These are phyloP conservation scores for Rhizopogon rudus DNA, from an alignment of 768 basidiomycete species.

Conservation along the genomic window DNA sequence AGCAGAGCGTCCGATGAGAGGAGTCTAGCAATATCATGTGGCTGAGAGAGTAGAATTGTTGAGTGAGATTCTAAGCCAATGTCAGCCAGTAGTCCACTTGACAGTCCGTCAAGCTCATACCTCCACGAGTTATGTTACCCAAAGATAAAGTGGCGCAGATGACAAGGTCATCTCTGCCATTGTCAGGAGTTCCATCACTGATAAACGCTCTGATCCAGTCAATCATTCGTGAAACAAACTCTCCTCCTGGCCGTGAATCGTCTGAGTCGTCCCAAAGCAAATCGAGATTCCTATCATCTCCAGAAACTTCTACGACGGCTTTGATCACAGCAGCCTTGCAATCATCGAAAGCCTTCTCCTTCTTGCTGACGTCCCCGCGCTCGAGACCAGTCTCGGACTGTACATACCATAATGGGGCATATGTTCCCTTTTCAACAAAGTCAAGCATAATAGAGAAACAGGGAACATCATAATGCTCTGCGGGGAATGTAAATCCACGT, in stretches of 20 bases:
- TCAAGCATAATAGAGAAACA: constrained; percentile 62
- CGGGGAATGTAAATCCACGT: constrained; percentile 54
- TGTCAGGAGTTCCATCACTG: constrained; percentile 26
- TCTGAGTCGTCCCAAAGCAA: constrained; percentile 71
- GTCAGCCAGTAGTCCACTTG: constrained; percentile 5
- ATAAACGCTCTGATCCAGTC: constrained; percentile 66
- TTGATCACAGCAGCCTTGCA: constrained; percentile 87
- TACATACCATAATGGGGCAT: constrained; percentile 60
- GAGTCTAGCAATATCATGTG: constrained; percentile 57
- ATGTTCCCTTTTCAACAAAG: constrained; percentile 71
- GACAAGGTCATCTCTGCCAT: constrained; percentile 63
- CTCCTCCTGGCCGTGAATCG: constrained; percentile 54
- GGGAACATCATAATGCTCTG: constrained; percentile 49
- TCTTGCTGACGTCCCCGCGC: constrained; percentile 46
- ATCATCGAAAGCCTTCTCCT: constrained; percentile 69
- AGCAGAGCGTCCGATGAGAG: constrained; percentile 56
- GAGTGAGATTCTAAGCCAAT: constrained; percentile 49
- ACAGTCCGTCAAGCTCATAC: constrained; percentile 35
- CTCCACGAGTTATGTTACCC: constrained; percentile 76
- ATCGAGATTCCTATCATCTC: constrained; percentile 74
- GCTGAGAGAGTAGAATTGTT: constrained; percentile 56
- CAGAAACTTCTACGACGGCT: constrained; percentile 79
- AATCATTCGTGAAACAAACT: constrained; percentile 69
- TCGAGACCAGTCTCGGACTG: constrained; percentile 28
- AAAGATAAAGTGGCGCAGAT: constrained; percentile 81